Conservation (phyloP, 768 basidiomycete species). For the Amanita phalloides region DNA sequence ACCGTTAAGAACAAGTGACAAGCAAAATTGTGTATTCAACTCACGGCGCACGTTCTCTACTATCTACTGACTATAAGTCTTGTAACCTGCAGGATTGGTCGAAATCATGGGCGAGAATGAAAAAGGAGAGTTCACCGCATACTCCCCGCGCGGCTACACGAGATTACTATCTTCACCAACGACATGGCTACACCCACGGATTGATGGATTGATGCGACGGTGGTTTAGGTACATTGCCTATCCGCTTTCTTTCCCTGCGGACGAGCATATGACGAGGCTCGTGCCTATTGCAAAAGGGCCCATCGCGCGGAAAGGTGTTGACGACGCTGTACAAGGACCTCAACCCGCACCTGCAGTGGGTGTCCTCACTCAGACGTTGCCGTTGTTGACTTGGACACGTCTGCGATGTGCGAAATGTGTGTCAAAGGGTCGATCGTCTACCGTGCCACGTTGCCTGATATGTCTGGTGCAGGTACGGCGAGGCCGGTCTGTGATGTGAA, state of each 20-base stretch:
- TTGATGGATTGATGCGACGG: no score
- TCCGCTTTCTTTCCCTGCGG: constrained; percentile 37
- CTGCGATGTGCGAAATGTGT: constrained; percentile 49
- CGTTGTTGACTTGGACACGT: constrained; percentile 1
- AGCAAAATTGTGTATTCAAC: no score
- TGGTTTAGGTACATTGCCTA: constrained; percentile 36
- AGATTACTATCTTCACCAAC: no score
- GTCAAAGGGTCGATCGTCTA: constrained; percentile 74
- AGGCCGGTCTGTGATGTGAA: constrained; percentile 54
- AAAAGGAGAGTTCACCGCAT: no score
- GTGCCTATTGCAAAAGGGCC: constrained; percentile 35
- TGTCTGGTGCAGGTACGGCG: constrained; percentile 11
- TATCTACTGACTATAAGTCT: no score
- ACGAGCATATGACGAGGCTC: constrained; percentile 47
- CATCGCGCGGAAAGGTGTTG: constrained; percentile 73
- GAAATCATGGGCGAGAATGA: no score
- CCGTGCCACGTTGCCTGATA: constrained; percentile 40
- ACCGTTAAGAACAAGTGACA: no score
- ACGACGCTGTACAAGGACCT: constrained; percentile 92
- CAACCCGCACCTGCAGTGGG: constrained; percentile 70
- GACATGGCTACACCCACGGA: no score
- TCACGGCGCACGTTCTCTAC: no score
- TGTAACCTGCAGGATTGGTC: no score
- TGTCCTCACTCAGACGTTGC: constrained; percentile 36
- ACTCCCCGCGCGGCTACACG: no score